Evolutionary conservation across 371 early-diverging fungal species (phyloP).

Genomic region (Syncephalastrum monosporum): DNA sequence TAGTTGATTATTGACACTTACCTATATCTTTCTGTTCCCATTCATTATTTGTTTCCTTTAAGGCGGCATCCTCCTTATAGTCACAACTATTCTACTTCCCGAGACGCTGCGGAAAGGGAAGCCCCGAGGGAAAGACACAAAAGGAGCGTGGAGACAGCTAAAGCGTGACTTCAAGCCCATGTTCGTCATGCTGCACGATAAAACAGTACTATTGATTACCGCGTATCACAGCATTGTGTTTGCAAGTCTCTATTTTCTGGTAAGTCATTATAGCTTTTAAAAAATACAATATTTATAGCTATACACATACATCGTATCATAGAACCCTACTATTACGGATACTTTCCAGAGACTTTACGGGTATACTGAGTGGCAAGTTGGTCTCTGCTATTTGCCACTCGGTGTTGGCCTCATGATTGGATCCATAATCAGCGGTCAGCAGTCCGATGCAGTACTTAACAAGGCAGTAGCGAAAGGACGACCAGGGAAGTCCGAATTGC

Average conservation of each 20-base stretch:
- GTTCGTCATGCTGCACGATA: constrained; percentile 24
- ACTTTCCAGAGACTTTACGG: constrained; percentile 31
- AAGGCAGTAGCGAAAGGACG: constrained; percentile 13
- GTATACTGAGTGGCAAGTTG: constrained; percentile 32
- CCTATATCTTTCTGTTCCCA: background rate
- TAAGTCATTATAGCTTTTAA: constrained; percentile 3
- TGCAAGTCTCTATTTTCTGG: constrained; percentile 27
- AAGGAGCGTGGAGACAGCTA: background rate
- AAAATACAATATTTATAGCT: background rate
- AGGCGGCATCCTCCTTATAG: constrained; percentile 16
- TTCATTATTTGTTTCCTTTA: background rate
- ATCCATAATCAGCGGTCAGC: constrained; percentile 45
- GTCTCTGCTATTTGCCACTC: constrained; percentile 43
- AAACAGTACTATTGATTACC: constrained; percentile 25
- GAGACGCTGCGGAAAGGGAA: constrained; percentile 24
- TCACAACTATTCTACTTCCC: constrained; percentile 21
- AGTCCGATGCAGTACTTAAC: constrained; percentile 43
- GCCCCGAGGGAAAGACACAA: background rate
- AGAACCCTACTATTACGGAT: constrained; percentile 39
- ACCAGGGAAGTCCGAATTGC: constrained; percentile 29
- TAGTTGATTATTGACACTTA: background rate
- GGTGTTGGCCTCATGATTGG: constrained; percentile 49
- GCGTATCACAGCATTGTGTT: constrained; percentile 25
- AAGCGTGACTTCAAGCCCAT: constrained; percentile 12
- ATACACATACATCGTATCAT: constrained; percentile 5